Evolutionary conservation across 192 early-diverging fungal genomes (phyloP), one percentile per base, ranked within the genome.

Genomic region (Rhizophagus sp.): DNA sequence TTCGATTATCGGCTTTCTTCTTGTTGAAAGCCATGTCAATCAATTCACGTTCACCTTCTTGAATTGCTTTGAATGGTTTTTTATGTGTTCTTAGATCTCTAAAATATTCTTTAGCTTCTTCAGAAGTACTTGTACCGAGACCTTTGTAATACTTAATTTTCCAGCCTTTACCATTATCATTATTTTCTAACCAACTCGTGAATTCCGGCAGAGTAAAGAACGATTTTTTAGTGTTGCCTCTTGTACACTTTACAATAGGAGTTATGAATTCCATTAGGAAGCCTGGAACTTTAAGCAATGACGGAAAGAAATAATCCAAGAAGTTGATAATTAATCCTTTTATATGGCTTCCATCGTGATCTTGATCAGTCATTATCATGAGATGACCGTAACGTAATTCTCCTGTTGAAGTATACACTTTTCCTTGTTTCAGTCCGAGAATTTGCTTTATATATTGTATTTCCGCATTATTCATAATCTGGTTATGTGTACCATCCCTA

Each of bases 361-460:
- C 95, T 90, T 87, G 98, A 92, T 99, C 98, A 5, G 97, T 95
- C 98, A 99, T 99, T 73, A 98, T 97, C 92, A 99, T 97, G 15
- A 99, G 87, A 73, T 94, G 92, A 0, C 98, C 98, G 82, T 99
- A 99, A 72, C 98, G 90, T 84, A 99, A 85, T 41, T 92, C 88
- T 27, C 92, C 86, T 0, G 88, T 84, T 61, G 88, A 89, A 33
- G 88, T 87, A 82, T 99, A 99, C 19, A 87, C 89, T 77, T 89
- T 90, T 64, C 91, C 93, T 63, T 97, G 96, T 87, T 97, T 92
- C 49, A 99, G 84, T 49, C 98, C 98, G 62, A 99, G 89, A 81
- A 99, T 99, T 82, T 94, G 84, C 82, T 99, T 99, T 80, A 99
- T 92, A 73, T 90, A 84, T 61, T 85, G 88, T 67, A 98, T 96